Evolutionary conservation across 75 land plant genomes (phyloP).

Genomic region (Sequoia sempervirens): DNA sequence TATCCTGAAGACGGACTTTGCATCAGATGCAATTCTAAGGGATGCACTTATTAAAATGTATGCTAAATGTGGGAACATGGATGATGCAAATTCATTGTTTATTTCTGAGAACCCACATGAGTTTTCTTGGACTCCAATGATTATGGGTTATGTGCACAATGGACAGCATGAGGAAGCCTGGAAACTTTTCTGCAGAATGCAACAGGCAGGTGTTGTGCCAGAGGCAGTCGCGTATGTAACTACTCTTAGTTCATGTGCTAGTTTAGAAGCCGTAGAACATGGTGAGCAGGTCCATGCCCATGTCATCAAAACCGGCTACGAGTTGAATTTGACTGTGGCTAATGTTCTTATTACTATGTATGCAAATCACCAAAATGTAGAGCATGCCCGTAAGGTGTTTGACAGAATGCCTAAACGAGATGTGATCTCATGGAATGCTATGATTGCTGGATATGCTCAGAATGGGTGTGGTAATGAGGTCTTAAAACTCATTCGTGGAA

Average conservation of each 20-base stretch:
- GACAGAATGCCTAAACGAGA: slow-evolving; percentile 19
- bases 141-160: slow-evolving; percentile 58
- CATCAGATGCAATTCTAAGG: slow-evolving; percentile 17
- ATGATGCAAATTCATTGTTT: slow-evolving; percentile 21
- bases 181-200: slow-evolving; percentile 39
- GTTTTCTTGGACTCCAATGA: slow-evolving; percentile 69
- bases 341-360: slow-evolving; percentile 39
- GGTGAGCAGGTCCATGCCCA: slow-evolving; percentile 28
- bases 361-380: slow-evolving; percentile 19
- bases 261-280: slow-evolving; percentile 9
- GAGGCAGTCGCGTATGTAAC: slow-evolving; percentile 35
- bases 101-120: slow-evolving; percentile 11
- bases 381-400: slow-evolving; percentile 23
- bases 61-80: slow-evolving; percentile 24
- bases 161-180: slow-evolving; percentile 32
- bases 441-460: slow-evolving; percentile 40
- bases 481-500: slow-evolving; percentile 3
- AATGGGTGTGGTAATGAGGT: slow-evolving; percentile 21
- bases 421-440: slow-evolving; percentile 32
- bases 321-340: slow-evolving; percentile 13
- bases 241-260: slow-evolving; percentile 22
- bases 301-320: slow-evolving; percentile 22
- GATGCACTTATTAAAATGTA: slow-evolving; percentile 24
- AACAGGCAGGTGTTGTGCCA: slow-evolving; percentile 28
- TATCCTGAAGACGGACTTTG: slow-evolving; percentile 11